Base-by-base conservation (phyloP, 2,329 filamentous ascomycete species). In the Scedosporium minutisporum region DNA sequence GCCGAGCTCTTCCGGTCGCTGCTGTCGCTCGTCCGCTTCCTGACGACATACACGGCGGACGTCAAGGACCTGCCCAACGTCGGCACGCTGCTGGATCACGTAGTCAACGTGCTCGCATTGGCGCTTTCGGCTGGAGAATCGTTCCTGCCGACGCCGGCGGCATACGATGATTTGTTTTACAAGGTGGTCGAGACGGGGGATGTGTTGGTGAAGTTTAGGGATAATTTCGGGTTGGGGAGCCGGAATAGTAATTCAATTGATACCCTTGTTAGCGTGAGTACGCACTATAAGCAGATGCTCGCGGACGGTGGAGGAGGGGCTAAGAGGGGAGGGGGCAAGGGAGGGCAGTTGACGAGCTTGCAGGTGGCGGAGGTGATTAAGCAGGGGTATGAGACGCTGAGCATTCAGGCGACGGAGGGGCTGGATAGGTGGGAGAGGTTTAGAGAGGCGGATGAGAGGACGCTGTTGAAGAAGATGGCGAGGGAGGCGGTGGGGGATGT, bases 121-220 rank as follows among this genome's bases (percentile, higher is more conserved):
- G 90, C 91, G 2, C 80, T 99, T 6, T 95, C 90, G 1, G 85
- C 87, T 2, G 95, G 95, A 6, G 95, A 97, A 72, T 87, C 89
- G 2, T 97, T 99, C 75, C 81, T 99, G 6, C 95, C 93, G 0
- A 90, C 90, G 33, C 87, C 92, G 0, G 84, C 89, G 18, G 87
- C 91, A 1, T 97, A 97, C 74, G 95, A 99, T 69, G 95, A 99
- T 70, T 81, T 99, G 0, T 97, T 99, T 77, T 99, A 99, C 83
- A 99, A 99, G 76, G 84, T 97, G 1, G 92, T 97, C 27, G 95
- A 99, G 75, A 90, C 88, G 1, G 91, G 93, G 10, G 91, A 96
- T 58, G 83, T 91, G 12, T 82, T 97, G 23, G 78, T 82, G 38
- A 91, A 90, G 70, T 96, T 97, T 76, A 86, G 91, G 48, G 86